phyloP scores from a whole-genome alignment of 441 rosid genomes.

The Raphanus hybrid region DNA sequence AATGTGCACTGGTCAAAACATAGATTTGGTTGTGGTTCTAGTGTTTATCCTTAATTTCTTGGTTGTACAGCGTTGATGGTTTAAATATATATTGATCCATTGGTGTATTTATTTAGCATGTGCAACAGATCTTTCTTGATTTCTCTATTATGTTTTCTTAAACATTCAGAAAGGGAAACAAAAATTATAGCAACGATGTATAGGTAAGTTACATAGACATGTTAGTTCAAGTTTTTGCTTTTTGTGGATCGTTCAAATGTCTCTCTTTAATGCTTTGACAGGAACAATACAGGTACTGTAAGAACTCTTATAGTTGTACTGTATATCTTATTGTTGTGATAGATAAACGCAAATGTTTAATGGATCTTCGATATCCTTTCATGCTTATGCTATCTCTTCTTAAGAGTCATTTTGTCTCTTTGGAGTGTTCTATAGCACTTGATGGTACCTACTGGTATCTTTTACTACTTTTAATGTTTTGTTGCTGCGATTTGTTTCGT shows the following conservation, averaged over 20 bases:
- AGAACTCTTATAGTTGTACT: constrained; percentile 25
- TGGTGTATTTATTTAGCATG: no score
- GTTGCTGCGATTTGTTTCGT: no score
- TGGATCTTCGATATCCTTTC: not conserved
- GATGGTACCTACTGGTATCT: no score
- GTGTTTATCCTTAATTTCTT: no score
- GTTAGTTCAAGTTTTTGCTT: not conserved
- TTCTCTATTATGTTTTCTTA: no score
- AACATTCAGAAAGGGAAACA: not conserved
- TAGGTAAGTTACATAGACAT: constrained; percentile 23
- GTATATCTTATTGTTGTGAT: constrained; percentile 35
- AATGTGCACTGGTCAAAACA: no score
- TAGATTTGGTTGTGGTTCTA: no score
- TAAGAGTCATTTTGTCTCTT: not conserved
- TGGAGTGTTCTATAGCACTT: not conserved
- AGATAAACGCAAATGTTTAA: not conserved
- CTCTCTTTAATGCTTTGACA: constrained; percentile 17
- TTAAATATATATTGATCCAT: no score
- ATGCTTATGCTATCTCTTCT: not conserved
- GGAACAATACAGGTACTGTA: constrained; percentile 24
- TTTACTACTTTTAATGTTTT: no score
- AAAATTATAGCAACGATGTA: constrained; percentile 21
- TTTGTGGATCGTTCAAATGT: constrained; percentile 2
- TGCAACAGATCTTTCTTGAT: no score
- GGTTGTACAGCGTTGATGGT: no score